phyloP scores from a whole-genome alignment of 805 yeast genomes.

The Sungouiozyma intestinalis region DNA sequence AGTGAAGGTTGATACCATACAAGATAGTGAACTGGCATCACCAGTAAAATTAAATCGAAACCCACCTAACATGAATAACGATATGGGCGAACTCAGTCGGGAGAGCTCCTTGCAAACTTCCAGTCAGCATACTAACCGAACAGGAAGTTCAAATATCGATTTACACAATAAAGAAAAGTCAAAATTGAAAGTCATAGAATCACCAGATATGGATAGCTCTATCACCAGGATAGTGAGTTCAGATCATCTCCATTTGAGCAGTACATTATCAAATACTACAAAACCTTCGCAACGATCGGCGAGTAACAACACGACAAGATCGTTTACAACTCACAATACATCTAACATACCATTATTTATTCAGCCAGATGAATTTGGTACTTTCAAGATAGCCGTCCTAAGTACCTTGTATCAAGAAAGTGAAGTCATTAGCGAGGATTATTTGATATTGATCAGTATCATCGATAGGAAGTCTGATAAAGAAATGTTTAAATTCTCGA shows the following conservation, averaged over 20 bases:
- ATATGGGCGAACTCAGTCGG: background rate
- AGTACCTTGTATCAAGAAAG: constrained; percentile 36
- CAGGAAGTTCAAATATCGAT: background rate
- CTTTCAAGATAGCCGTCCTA: constrained; percentile 38
- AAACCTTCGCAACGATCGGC: constrained; percentile 4
- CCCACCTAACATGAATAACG: constrained; percentile 1
- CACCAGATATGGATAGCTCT: background rate
- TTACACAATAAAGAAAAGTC: background rate
- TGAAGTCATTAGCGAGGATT: constrained; percentile 43
- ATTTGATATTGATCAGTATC: constrained; percentile 50
- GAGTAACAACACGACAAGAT: constrained; percentile 8
- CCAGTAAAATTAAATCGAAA: constrained; percentile 15
- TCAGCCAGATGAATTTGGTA: constrained; percentile 47
- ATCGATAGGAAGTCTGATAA: constrained; percentile 49
- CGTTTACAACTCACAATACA: constrained; percentile 5
- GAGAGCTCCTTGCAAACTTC: background rate
- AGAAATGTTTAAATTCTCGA: constrained; percentile 68
- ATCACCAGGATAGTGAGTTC: background rate
- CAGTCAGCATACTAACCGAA: background rate
- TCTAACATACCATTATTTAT: constrained; percentile 42
- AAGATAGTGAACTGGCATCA: constrained; percentile 9
- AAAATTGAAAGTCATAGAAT: background rate
- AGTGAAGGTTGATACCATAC: background rate
- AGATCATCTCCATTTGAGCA: background rate
- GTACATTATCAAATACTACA: background rate